Evolutionary conservation across 352 stramenopile genomes (phyloP), one percentile per base, ranked within the genome.

Genomic region (Thraustochytrium striatum): DNA sequence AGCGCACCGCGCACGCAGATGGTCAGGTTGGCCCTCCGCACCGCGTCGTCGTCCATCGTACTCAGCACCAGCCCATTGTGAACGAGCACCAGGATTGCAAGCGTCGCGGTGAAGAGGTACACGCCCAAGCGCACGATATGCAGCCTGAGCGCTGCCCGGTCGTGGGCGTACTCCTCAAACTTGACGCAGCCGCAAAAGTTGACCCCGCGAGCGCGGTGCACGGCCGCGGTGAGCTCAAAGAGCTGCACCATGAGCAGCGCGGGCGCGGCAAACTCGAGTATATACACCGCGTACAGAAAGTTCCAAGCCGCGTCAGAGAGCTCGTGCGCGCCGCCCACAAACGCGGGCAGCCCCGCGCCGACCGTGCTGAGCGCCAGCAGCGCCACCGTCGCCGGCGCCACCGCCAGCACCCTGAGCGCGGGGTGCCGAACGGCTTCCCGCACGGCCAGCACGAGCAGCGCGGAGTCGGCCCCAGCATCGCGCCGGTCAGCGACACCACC

Each of bases 121-220:
- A 41, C 65, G 9, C 25, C 11, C 30, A 61, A 5, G 2, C 65
- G 65, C 47, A 61, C 32, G 28, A 13, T 16, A 16, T 19, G 8
- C 13, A 75, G 65, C 7, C 65, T 5, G 11, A 21, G 32, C 0
- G 5, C 28, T 19, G 65, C 39, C 1, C 52, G 44, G 0, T 43
- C 30, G 1, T 7, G n/a, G 44, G 41, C 65, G 1, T 50, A 41
- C 13, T 75, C 65, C 32, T 75, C 65, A 30, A 75, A 38, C 1
- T 25, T 41, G 2, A 75, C 50, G 65, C 65, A 75, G 25, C 47
- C 47, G 52, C 65, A 75, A 43, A 75, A 75, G 30, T 75, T 75
- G 0, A 75, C 65, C 7, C 30, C n/a, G 2, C 65, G 65, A 75
- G 58, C 68, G 19, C 50, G 11, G 32, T 75, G 65, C 25, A 75